Evolutionary conservation across 805 yeast species (phyloP), one percentile per base, ranked within the genome.

Genomic region (Wickerhamiella siamensis): DNA sequence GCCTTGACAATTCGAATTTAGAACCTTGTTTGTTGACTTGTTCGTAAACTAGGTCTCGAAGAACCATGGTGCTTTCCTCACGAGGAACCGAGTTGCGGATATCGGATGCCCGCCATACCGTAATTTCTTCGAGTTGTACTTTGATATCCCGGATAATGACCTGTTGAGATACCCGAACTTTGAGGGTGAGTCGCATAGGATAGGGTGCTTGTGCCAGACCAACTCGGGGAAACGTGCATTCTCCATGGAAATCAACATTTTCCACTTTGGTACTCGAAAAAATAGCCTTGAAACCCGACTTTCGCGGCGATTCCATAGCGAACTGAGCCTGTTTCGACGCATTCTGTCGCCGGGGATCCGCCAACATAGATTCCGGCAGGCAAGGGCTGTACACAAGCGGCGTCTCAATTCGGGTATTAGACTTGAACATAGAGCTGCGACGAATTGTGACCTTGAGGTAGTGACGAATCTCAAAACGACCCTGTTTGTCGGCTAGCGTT

Each of bases 331-430:
- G 29, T 12, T 24, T 6, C 12, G 29, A 8, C 6, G 29, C 29
- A 24, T 12, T 24, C 12, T 24, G 29, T 24, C 29, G 29, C 29
- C 29, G 29, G 6, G 29, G 29, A 24, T 24, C 29, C 29, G 29
- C 6, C 29, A 24, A 24, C 29, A 24, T 12, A 24, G 10, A 8
- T 24, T 8, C 12, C 29, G 6, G 10, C 29, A 24, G 6, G 29
- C 29, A 4, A 4, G 47, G 47, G 1, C 24, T 16, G 24, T 36
- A 44, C 32, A 27, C 19, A 17, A 44, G 17, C 5, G 42, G 40
- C 31, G 10, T n/a, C 16, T 44, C 47, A 12, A 29, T 20, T 14
- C 47, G 39, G 16, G 41, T 24, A 15, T 44, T 44, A 17, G 34
- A 26, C 31, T 34, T 35, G 32, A 44, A 38, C 9, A 26, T 5